phyloP scores from a whole-genome alignment of 139 green algal genomes.

The Edaphochlamys debaryana region DNA sequence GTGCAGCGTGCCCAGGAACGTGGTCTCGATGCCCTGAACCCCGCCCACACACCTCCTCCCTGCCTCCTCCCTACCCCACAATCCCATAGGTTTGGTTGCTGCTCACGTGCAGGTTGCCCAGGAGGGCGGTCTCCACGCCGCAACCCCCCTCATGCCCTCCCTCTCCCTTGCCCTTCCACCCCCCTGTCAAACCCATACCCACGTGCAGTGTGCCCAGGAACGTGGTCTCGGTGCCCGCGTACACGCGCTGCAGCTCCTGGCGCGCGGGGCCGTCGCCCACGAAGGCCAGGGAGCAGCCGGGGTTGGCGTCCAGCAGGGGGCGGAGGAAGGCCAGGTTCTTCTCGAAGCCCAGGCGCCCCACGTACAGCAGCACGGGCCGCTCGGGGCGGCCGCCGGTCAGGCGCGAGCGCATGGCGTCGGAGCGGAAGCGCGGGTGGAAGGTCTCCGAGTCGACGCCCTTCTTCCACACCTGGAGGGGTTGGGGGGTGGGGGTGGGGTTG shows the following conservation, averaged over 20 bases:
- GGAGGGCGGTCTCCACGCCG: too few relatives aligned
- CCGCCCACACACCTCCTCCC: too few relatives aligned
- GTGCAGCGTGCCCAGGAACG: conserved; percentile 65
- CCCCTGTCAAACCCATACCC: too few relatives aligned
- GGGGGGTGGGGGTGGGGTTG: too few relatives aligned
- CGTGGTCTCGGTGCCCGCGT: conserved; percentile 66
- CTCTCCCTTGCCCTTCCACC: too few relatives aligned
- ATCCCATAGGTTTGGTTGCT: too few relatives aligned
- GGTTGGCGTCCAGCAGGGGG: conserved; percentile 74
- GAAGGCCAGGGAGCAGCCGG: conserved; percentile 83
- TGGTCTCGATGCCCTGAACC: conserved; percentile 65
- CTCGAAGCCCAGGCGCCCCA: conserved; percentile 91
- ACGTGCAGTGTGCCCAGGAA: conserved; percentile 65
- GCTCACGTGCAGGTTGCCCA: too few relatives aligned
- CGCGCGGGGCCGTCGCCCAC: conserved; percentile 92
- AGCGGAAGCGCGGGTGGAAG: conserved; percentile 77
- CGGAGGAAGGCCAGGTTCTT: conserved; percentile 87
- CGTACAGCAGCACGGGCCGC: conserved; percentile 88
- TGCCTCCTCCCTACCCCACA: too few relatives aligned
- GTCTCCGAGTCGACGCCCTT: conserved; percentile 85
- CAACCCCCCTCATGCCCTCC: too few relatives aligned
- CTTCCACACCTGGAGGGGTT: conserved; percentile 84
- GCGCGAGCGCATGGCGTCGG: conserved; percentile 71
- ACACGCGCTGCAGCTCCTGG: conserved; percentile 69
- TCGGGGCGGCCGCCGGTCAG: conserved; percentile 81